Evolutionary conservation across 371 early-diverging fungal species (phyloP).

Genomic region (Rhizopus delemar): DNA sequence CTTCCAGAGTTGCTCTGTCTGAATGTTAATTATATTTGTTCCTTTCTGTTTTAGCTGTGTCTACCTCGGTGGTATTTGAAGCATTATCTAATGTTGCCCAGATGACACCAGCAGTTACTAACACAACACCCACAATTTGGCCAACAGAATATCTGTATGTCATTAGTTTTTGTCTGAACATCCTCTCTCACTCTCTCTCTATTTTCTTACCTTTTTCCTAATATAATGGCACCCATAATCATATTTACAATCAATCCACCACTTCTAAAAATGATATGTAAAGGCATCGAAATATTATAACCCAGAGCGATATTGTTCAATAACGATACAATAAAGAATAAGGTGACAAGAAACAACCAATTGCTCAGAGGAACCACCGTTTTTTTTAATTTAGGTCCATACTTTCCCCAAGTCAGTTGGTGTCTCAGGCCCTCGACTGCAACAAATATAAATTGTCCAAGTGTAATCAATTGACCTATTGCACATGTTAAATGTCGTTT

Average conservation of each 20-base stretch:
- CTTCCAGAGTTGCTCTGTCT: slow-evolving; percentile 26
- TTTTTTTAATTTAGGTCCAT: slow-evolving; percentile 58
- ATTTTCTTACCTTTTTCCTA: slow-evolving; percentile 63
- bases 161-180: neutral
- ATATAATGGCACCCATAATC: slow-evolving; percentile 73
- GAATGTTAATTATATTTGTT: neutral
- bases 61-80: slow-evolving; percentile 15
- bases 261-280: slow-evolving; percentile 90
- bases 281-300: slow-evolving; percentile 78
- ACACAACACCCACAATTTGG: slow-evolving; percentile 62
- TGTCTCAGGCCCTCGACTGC: slow-evolving; percentile 70
- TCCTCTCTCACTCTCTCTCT: neutral
- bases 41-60: neutral
- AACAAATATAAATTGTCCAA: slow-evolving; percentile 82
- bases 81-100: slow-evolving; percentile 63
- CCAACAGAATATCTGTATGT: slow-evolving; percentile 28
- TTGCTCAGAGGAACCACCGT: slow-evolving; percentile 69
- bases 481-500: too few species aligned
- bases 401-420: slow-evolving; percentile 59
- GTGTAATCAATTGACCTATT: slow-evolving; percentile 77
- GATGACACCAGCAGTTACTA: slow-evolving; percentile 81
- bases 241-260: slow-evolving; percentile 84
- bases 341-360: slow-evolving; percentile 75
- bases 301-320: slow-evolving; percentile 84
- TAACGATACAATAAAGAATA: slow-evolving; percentile 78